These are phyloP conservation scores for Arachis monticola DNA, from an alignment of 331 rosid genomes.

Conservation along the genomic window DNA sequence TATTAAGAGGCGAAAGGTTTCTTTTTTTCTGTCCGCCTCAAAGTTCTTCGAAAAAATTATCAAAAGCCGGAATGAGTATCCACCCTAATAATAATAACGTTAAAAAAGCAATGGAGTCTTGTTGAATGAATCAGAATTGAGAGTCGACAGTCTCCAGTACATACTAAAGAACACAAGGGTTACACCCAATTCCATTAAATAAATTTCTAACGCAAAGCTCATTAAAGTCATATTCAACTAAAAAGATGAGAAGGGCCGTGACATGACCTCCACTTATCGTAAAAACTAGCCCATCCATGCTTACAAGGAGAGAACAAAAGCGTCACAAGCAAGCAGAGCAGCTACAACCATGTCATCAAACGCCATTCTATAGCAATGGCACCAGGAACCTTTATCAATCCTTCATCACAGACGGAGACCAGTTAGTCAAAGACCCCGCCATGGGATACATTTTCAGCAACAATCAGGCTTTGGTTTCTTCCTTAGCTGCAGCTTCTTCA, in stretches of 20 bases:
- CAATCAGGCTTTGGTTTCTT: constrained; percentile 44
- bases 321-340: constrained; percentile 14
- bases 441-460: constrained; percentile 21
- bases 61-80: too few relatives aligned
- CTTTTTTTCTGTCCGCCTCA: too few relatives aligned
- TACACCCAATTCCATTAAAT: too few relatives aligned
- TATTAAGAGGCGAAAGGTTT: too few relatives aligned
- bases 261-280: constrained; percentile 35
- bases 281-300: constrained; percentile 42
- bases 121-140: too few relatives aligned
- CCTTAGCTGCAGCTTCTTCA: constrained; percentile 38
- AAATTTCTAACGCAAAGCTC: constrained; percentile 25
- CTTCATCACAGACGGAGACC: constrained; percentile 13
- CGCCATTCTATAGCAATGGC: constrained; percentile 35
- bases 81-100: too few relatives aligned
- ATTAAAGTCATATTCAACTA: background rate
- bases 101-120: too few relatives aligned
- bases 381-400: constrained; percentile 29
- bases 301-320: constrained; percentile 32
- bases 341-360: constrained; percentile 43
- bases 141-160: too few relatives aligned
- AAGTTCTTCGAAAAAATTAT: too few relatives aligned
- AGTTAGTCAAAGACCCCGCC: constrained; percentile 32
- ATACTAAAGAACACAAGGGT: too few relatives aligned
- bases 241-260: background rate